Conservation (phyloP, 1,139 yeast genomes). For the Zygotorulaspora mrakii region DNA sequence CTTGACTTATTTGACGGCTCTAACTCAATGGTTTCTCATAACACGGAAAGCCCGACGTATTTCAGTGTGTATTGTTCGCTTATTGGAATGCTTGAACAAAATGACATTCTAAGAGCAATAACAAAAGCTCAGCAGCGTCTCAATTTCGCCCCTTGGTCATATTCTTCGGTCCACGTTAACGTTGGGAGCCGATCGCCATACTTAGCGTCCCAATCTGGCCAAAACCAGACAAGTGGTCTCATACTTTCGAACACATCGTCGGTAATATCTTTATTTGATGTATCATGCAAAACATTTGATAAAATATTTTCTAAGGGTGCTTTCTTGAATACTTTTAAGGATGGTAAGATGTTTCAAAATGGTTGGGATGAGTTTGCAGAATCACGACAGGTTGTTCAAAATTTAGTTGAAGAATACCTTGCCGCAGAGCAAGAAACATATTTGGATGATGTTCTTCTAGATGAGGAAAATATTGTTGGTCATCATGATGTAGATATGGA, state of each 20-base stretch:
- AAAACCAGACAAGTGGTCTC: conserved; percentile 54
- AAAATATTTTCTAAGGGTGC: conserved; percentile 77
- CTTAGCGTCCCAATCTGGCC: conserved; percentile 33
- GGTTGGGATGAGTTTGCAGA: conserved; percentile 77
- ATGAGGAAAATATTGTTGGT: conserved; percentile 36
- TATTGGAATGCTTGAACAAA: conserved; percentile 69
- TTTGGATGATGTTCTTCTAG: conserved; percentile 39
- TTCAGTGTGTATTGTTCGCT: conserved; percentile 72
- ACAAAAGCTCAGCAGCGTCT: conserved; percentile 74
- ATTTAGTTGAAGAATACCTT: conserved; percentile 69
- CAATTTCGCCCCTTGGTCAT: conserved; percentile 82
- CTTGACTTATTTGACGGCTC: conserved; percentile 78
- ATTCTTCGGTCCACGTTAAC: conserved; percentile 75
- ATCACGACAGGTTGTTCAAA: conserved; percentile 67
- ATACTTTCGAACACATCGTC: conserved; percentile 79
- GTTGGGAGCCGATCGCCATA: conserved; percentile 73
- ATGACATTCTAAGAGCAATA: conserved; percentile 76
- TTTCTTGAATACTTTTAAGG: conserved; percentile 73
- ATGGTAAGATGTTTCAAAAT: conserved; percentile 51
- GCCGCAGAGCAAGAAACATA: conserved; percentile 55
- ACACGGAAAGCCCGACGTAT: conserved; percentile 52
- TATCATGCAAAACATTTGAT: conserved; percentile 74
- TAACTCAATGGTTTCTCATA: conserved; percentile 61
- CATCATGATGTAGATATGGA: conserved; percentile 26
- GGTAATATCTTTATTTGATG: conserved; percentile 59